phyloP scores from a whole-genome alignment of 306 rosid genomes.

The Dicorynia guianensis region DNA sequence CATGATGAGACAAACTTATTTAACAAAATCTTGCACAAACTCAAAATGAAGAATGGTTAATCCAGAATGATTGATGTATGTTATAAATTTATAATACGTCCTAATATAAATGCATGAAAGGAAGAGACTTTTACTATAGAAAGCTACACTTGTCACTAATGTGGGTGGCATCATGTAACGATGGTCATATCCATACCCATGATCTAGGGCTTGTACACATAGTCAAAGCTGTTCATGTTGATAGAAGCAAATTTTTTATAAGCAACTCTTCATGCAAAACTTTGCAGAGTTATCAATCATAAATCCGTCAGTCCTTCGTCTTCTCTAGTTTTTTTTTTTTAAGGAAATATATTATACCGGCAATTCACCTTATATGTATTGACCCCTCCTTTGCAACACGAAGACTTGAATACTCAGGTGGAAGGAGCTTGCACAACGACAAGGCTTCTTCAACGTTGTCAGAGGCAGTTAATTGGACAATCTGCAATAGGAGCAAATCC shows the following conservation, averaged over 20 bases:
- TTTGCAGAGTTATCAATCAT: neutral
- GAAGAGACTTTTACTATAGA: slow-evolving; percentile 16
- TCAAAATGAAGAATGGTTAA: too few relatives aligned
- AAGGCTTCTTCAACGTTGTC: slow-evolving; percentile 97
- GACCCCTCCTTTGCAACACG: slow-evolving; percentile 97
- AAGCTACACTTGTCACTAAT: slow-evolving; percentile 17
- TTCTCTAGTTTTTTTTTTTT: slow-evolving; percentile 15
- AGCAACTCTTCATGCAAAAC: neutral
- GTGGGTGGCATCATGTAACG: slow-evolving; percentile 4
- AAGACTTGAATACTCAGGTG: slow-evolving; percentile 93
- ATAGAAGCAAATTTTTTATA: slow-evolving; percentile 4
- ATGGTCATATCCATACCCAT: slow-evolving; percentile 3
- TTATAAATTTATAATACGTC: slow-evolving; percentile 5
- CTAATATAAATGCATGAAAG: slow-evolving; percentile 27
- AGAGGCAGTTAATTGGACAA: slow-evolving; percentile 97
- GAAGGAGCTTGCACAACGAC: slow-evolving; percentile 98
- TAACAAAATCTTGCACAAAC: slow-evolving; percentile 16
- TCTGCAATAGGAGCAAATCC: slow-evolving; percentile 58
- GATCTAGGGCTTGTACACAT: slow-evolving; percentile 12
- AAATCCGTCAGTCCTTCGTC: neutral
- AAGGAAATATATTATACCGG: slow-evolving; percentile 35
- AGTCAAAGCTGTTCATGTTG: slow-evolving; percentile 23
- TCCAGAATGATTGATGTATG: neutral
- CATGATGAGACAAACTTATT: slow-evolving; percentile 40
- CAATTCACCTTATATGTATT: slow-evolving; percentile 83